Percentiles rank a stretch among this genome's conserved stretches.
phyloP scores from a whole-genome alignment of 495 filamentous ascomycete species.

The Thermothielavioides terrestris region DNA sequence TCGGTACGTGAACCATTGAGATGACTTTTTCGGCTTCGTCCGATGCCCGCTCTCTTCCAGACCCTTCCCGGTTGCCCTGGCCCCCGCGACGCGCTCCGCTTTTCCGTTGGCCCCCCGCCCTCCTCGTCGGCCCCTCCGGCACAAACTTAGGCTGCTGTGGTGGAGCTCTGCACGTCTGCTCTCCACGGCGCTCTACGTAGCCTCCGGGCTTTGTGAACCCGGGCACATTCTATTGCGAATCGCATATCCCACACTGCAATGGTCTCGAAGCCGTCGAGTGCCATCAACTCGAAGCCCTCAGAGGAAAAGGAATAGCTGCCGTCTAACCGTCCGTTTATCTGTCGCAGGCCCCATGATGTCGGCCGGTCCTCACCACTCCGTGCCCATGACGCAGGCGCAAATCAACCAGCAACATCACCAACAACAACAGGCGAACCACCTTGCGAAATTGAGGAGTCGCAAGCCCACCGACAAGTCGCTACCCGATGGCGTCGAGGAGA shows the following conservation, averaged over 20 bases:
- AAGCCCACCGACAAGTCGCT: slow-evolving; percentile 93
- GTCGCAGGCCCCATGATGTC: slow-evolving; percentile 27
- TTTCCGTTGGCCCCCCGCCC: slow-evolving; percentile 9
- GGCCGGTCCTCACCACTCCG: slow-evolving; percentile 26
- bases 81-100: slow-evolving; percentile 14
- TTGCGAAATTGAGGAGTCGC: slow-evolving; percentile 64
- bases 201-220: background rate
- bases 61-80: slow-evolving; percentile 5
- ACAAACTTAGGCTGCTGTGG: no score
- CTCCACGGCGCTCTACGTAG: background rate
- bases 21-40: slow-evolving; percentile 8
- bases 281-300: background rate
- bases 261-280: background rate
- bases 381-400: slow-evolving; percentile 51
- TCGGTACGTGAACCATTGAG: slow-evolving; percentile 43
- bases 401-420: slow-evolving; percentile 49
- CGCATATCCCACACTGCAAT: background rate
- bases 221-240: background rate
- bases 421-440: slow-evolving; percentile 49
- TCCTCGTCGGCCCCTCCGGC: background rate
- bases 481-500: slow-evolving; percentile 77
- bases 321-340: slow-evolving; percentile 2
- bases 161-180: slow-evolving; percentile 9
- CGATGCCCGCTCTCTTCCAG: background rate
- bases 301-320: background rate